These are phyloP conservation scores for Periconia sp. DNA, from an alignment of 2,329 filamentous ascomycete genomes.

Conservation along the genomic window DNA sequence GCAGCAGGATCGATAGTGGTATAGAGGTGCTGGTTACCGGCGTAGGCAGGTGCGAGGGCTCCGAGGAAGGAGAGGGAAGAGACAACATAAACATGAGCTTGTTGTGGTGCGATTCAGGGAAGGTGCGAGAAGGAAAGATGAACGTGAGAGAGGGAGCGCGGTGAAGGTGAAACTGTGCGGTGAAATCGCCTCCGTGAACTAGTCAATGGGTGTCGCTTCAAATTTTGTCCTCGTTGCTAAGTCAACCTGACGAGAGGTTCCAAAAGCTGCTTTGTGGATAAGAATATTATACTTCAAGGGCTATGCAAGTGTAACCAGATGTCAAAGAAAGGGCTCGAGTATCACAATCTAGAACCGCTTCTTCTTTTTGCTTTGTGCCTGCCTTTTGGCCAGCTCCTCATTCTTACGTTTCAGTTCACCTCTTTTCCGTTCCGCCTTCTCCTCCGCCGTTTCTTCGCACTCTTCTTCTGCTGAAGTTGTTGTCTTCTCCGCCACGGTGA, in stretches of 20 bases:
- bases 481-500: slow-evolving; percentile 8
- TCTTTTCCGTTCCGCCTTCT: slow-evolving; percentile 62
- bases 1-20: slow-evolving; percentile 12
- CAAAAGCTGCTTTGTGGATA: too few relatives aligned
- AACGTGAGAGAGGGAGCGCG: background rate
- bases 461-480: slow-evolving; percentile 18
- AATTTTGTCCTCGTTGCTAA: too few relatives aligned
- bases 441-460: slow-evolving; percentile 51
- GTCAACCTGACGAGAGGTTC: too few relatives aligned
- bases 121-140: background rate
- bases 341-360: slow-evolving; percentile 32
- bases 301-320: background rate
- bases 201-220: too few relatives aligned
- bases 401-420: slow-evolving; percentile 63
- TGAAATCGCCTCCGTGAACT: too few relatives aligned
- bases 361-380: slow-evolving; percentile 42
- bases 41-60: slow-evolving; percentile 5
- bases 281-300: too few relatives aligned
- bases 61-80: background rate
- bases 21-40: background rate
- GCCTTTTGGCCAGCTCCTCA: slow-evolving; percentile 61
- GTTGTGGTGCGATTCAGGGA: background rate
- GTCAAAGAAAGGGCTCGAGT: background rate
- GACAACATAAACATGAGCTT: background rate
- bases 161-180: too few relatives aligned